phyloP scores from a whole-genome alignment of 306 rosid species.

The Cicer cuneatum region DNA sequence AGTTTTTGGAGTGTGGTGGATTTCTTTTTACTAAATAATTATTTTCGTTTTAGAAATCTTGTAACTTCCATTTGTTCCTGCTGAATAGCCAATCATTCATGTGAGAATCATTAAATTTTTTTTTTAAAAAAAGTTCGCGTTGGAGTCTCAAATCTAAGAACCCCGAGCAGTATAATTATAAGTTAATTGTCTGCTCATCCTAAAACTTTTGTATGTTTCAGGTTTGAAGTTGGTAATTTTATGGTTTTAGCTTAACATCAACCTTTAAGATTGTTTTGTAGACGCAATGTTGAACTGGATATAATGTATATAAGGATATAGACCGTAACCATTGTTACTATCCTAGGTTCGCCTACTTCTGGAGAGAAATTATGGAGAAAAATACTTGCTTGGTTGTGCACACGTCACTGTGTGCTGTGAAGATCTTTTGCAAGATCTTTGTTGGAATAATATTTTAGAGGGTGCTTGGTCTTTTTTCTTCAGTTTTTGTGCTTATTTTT shows the following conservation, averaged over 20 bases:
- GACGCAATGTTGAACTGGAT: slow-evolving; percentile 8
- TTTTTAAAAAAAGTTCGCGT: too few relatives aligned
- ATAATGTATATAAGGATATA: neutral
- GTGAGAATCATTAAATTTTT: neutral
- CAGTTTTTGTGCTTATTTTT: neutral
- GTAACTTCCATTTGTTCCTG: slow-evolving; percentile 31
- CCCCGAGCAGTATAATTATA: neutral
- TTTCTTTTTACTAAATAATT: slow-evolving; percentile 41
- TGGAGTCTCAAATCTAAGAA: slow-evolving; percentile 29
- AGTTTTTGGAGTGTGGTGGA: slow-evolving; percentile 42
- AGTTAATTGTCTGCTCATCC: slow-evolving; percentile 18
- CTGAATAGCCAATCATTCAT: slow-evolving; percentile 24
- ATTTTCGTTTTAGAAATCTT: slow-evolving; percentile 25
- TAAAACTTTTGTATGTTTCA: neutral
- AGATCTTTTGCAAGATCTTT: neutral
- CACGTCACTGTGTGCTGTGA: too few relatives aligned
- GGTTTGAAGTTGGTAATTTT: neutral
- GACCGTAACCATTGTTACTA: neutral
- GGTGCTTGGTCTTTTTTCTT: neutral
- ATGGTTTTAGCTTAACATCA: neutral
- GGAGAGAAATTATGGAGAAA: too few relatives aligned
- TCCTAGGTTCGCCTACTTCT: too few relatives aligned
- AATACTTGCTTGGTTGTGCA: neutral
- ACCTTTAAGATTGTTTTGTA: slow-evolving; percentile 7
- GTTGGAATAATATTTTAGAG: neutral